These are phyloP conservation scores for Hydnum rufescens DNA, from an alignment of 768 basidiomycete species.

Conservation along the genomic window DNA sequence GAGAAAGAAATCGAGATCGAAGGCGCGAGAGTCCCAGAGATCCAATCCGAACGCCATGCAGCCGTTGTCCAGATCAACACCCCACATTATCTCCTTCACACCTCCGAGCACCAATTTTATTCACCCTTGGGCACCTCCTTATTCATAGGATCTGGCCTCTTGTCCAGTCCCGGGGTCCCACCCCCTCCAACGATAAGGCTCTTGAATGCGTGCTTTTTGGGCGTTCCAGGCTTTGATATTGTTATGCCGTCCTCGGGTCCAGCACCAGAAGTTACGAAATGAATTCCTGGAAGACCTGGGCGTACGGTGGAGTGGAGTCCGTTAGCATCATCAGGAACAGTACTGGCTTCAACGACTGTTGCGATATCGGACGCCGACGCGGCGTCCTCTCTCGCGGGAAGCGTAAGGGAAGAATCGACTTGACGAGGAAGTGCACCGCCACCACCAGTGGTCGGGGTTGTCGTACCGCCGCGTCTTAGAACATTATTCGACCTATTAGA, in stretches of 20 bases:
- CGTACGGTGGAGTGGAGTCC: not conserved
- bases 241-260: not conserved
- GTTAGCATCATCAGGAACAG: not conserved
- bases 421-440: not conserved
- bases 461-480: not conserved
- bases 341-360: not conserved
- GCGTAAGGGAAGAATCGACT: not conserved
- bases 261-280: not conserved
- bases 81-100: too few relatives aligned
- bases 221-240: not conserved
- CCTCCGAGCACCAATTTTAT: too few relatives aligned
- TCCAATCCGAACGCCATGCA: too few relatives aligned
- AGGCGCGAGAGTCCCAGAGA: too few relatives aligned
- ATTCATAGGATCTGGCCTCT: not conserved
- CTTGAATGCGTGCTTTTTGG: constrained; percentile 2
- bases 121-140: too few relatives aligned
- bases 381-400: not conserved
- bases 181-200: not conserved
- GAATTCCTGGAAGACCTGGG: not conserved
- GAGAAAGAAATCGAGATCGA: too few relatives aligned
- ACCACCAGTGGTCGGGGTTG: not conserved
- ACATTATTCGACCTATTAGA: too few relatives aligned
- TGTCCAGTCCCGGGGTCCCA: constrained; percentile 1
- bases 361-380: not conserved
- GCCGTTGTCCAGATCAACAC: too few relatives aligned